Evolutionary conservation across 2,329 filamentous ascomycete genomes (phyloP).

Genomic region (Orbilia ellipsospora): DNA sequence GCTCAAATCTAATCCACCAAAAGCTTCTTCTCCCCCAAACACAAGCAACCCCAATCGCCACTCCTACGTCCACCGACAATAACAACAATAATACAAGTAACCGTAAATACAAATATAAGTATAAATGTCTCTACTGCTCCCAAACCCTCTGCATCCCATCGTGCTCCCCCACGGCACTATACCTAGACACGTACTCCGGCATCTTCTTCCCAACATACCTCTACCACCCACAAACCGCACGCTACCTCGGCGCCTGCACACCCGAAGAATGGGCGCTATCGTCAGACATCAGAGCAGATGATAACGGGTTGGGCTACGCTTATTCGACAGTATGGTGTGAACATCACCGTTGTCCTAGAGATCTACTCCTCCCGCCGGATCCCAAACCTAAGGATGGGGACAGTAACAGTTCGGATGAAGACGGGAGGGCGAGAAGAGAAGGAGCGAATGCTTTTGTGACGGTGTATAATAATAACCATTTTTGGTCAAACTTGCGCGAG

Average conservation of each 20-base stretch:
- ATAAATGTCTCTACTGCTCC: constrained; percentile 30
- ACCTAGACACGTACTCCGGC: constrained; percentile 18
- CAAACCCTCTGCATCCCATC: constrained; percentile 17
- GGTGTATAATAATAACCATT: constrained; percentile 1
- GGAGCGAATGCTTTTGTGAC: constrained; percentile 4
- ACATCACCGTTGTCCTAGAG: constrained; percentile 31
- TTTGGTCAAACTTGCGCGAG: not conserved
- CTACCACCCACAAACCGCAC: constrained; percentile 13
- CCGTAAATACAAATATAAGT: no score
- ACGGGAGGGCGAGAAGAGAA: not conserved
- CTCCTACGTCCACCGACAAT: not conserved
- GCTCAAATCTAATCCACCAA: constrained; percentile 9
- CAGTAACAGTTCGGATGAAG: no score
- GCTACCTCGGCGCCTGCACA: constrained; percentile 12
- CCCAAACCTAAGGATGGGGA: not conserved
- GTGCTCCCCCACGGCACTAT: constrained; percentile 8
- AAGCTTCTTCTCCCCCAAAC: constrained; percentile 2
- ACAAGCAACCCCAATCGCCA: no score
- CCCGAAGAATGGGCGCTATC: not conserved
- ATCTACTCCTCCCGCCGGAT: not conserved
- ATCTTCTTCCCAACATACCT: constrained; percentile 28
- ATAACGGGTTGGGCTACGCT: not conserved
- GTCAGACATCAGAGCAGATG: not conserved
- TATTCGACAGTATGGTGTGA: constrained; percentile 37
- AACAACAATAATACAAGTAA: no score